These are phyloP conservation scores for Aspergillus oerlinghausenensis DNA, from an alignment of 2,329 filamentous ascomycete genomes.

Conservation along the genomic window DNA sequence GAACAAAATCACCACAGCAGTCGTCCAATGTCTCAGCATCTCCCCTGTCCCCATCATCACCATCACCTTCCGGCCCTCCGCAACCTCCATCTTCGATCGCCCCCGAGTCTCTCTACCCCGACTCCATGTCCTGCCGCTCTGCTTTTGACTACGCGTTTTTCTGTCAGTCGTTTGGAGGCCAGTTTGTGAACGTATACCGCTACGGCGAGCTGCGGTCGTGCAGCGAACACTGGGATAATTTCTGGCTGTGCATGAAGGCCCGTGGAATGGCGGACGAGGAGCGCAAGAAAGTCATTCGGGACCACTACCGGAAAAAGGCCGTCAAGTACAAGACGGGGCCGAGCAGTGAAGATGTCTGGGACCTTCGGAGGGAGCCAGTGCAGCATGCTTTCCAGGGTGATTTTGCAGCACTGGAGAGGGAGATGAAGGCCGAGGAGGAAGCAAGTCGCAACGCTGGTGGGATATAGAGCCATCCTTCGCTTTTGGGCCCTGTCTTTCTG, in stretches of 20 bases:
- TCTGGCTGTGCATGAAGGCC: slow-evolving; percentile 95
- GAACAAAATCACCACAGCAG: slow-evolving; percentile 8
- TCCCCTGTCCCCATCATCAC: slow-evolving; percentile 7
- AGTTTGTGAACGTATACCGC: slow-evolving; percentile 89
- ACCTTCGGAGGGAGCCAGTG: slow-evolving; percentile 62
- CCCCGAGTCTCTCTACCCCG: slow-evolving; percentile 68
- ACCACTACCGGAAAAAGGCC: slow-evolving; percentile 64
- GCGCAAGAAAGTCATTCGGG: slow-evolving; percentile 57
- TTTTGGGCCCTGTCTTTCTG: neutral
- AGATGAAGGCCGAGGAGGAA: slow-evolving; percentile 42
- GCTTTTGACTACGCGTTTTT: slow-evolving; percentile 93
- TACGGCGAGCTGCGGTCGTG: slow-evolving; percentile 73
- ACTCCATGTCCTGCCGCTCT: slow-evolving; percentile 79
- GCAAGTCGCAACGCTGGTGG: slow-evolving; percentile 26
- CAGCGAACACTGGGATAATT: slow-evolving; percentile 83
- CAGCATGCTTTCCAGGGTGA: slow-evolving; percentile 45
- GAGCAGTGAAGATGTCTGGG: slow-evolving; percentile 90
- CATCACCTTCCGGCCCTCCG: slow-evolving; percentile 7
- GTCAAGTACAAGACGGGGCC: slow-evolving; percentile 62
- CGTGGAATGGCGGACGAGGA: slow-evolving; percentile 58
- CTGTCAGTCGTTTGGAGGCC: slow-evolving; percentile 85
- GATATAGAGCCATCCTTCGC: slow-evolving; percentile 4
- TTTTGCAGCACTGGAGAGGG: slow-evolving; percentile 39
- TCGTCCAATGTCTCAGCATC: slow-evolving; percentile 4
- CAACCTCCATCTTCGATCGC: slow-evolving; percentile 39